Percentiles rank a stretch among this genome's conserved stretches.
These are phyloP conservation scores for Pseudonectria foliicola DNA, from an alignment of 2,329 filamentous ascomycete species.

Conservation along the genomic window DNA sequence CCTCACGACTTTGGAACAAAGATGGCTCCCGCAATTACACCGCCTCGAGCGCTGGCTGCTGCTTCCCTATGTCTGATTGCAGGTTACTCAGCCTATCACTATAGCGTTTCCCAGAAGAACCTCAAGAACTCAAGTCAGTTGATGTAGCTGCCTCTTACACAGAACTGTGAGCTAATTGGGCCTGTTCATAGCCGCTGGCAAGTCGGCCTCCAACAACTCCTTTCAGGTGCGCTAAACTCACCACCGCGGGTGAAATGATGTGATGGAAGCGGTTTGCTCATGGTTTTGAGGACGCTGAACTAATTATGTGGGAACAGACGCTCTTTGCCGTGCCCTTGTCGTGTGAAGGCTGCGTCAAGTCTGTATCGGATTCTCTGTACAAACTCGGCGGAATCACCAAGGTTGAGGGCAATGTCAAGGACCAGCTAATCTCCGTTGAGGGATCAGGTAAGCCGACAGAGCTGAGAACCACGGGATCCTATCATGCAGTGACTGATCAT, in stretches of 20 bases:
- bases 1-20: slow-evolving; percentile 11
- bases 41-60: slow-evolving; percentile 21
- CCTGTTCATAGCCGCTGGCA: slow-evolving; percentile 17
- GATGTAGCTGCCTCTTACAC: slow-evolving; percentile 19
- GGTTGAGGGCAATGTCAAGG: slow-evolving; percentile 72
- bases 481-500: slow-evolving; percentile 3
- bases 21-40: slow-evolving; percentile 23
- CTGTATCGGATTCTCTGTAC: slow-evolving; percentile 72
- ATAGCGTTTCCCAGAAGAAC: slow-evolving; percentile 15
- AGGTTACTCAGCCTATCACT: slow-evolving; percentile 23
- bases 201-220: slow-evolving; percentile 37
- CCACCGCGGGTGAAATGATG: slow-evolving; percentile 13
- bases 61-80: slow-evolving; percentile 22
- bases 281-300: slow-evolving; percentile 25
- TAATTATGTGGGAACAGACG: slow-evolving; percentile 51
- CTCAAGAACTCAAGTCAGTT: slow-evolving; percentile 17
- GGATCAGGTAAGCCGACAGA: slow-evolving; percentile 63
- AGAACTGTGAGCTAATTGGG: slow-evolving; percentile 15
- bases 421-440: slow-evolving; percentile 78
- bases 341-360: slow-evolving; percentile 82
- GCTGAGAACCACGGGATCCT: slow-evolving; percentile 2
- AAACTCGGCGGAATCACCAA: slow-evolving; percentile 74
- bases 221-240: slow-evolving; percentile 36
- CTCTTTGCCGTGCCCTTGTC: slow-evolving; percentile 92
- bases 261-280: slow-evolving; percentile 13